These are phyloP conservation scores for Clonostachys rhizophaga DNA, from an alignment of 2,329 filamentous ascomycete genomes.

Conservation along the genomic window DNA sequence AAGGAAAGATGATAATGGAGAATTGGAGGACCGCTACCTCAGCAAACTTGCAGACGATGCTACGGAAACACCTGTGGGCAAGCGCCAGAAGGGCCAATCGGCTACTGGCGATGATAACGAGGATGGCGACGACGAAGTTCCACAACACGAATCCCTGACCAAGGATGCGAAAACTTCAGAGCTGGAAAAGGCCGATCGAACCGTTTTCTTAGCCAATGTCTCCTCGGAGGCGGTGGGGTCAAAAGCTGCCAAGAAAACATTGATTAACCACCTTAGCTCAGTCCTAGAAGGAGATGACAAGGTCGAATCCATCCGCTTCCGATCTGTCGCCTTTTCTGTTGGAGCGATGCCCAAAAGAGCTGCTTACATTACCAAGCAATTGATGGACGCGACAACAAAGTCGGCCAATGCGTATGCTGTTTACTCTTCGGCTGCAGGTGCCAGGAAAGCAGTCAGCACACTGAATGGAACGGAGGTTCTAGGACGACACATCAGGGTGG, in stretches of 20 bases:
- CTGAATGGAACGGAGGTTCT: conserved; percentile 84
- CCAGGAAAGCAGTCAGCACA: conserved; percentile 67
- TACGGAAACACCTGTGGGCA: conserved; percentile 44
- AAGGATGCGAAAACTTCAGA: conserved; percentile 53
- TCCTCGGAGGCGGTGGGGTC: conserved; percentile 77
- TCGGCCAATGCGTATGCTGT: conserved; percentile 94
- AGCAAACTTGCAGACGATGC: conserved; percentile 54
- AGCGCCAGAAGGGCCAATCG: conserved; percentile 44
- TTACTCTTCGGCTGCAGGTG: conserved; percentile 71
- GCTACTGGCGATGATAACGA: conserved; percentile 32
- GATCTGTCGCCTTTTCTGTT: conserved; percentile 81
- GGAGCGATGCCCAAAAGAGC: conserved; percentile 82
- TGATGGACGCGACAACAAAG: conserved; percentile 88
- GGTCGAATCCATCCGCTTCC: conserved; percentile 88
- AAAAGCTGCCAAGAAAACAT: conserved; percentile 72
- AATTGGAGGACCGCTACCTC: conserved; percentile 68
- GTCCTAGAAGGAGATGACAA: conserved; percentile 65
- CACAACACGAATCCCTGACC: conserved; percentile 53
- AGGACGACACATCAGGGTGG: conserved; percentile 83
- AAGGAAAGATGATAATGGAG: conserved; percentile 62
- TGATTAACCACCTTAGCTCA: conserved; percentile 74
- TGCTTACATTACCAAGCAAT: conserved; percentile 84
- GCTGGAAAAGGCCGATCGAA: conserved; percentile 81
- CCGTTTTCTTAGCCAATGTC: conserved; percentile 91
- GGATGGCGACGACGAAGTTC: conserved; percentile 35